Conservation (phyloP, 2,329 filamentous ascomycete genomes). For the Fusarium zealandicum region DNA sequence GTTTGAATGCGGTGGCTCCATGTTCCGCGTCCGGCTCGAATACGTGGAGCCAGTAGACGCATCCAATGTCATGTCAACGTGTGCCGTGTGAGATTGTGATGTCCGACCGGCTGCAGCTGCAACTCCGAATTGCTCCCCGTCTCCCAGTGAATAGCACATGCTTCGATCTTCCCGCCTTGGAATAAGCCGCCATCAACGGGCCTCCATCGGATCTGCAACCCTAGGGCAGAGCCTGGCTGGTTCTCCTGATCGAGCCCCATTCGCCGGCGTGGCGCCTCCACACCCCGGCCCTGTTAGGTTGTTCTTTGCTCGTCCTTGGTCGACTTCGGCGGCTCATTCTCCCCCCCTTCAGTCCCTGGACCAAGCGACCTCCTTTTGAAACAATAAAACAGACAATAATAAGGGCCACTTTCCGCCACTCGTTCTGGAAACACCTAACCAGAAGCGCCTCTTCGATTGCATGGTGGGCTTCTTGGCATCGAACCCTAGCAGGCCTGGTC, state of each 20-base stretch:
- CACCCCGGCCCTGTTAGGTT: conserved; percentile 15
- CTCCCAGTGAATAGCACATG: background rate
- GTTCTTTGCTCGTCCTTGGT: background rate
- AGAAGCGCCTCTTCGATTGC: conserved; percentile 5
- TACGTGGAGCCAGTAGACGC: conserved; percentile 16
- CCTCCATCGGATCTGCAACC: conserved; percentile 9
- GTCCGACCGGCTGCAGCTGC: background rate
- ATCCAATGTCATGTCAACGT: conserved; percentile 10
- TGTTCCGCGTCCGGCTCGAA: conserved; percentile 5
- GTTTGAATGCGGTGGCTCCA: conserved; percentile 26
- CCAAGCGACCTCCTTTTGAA: conserved; percentile 29
- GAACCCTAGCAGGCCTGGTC: conserved; percentile 1
- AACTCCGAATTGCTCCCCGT: background rate
- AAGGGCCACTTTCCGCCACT: conserved; percentile 24
- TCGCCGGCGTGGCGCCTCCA: conserved; percentile 24
- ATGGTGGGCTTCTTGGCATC: background rate
- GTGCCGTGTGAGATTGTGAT: conserved; percentile 7
- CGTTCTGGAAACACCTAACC: conserved; percentile 13
- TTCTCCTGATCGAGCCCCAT: conserved; percentile 5
- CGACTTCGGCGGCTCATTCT: background rate
- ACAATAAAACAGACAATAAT: conserved; percentile 17
- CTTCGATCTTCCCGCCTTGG: background rate
- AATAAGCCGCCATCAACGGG: conserved; percentile 7
- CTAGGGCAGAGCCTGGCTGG: background rate
- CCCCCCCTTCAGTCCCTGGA: conserved; percentile 11